Evolutionary conservation across 441 rosid genomes (phyloP).

Genomic region (Jatropha multifida): DNA sequence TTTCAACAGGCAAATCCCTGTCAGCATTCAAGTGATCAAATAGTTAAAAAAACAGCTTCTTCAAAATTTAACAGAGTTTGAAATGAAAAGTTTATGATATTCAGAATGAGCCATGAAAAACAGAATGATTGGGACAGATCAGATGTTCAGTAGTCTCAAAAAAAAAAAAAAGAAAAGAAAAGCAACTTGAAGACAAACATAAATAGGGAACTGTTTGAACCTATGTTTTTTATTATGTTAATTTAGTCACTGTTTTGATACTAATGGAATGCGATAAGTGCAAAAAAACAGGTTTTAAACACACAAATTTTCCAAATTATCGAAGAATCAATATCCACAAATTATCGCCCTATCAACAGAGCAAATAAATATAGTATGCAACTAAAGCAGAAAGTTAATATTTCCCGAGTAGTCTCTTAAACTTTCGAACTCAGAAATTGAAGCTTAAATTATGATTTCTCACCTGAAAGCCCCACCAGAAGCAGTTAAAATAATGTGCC

Average conservation of each 20-base stretch:
- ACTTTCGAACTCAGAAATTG: constrained; percentile 14
- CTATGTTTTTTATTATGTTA: not conserved
- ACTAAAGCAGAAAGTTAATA: not conserved
- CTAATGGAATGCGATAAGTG: not conserved
- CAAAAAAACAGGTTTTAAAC: not conserved
- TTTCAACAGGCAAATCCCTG: constrained; percentile 91
- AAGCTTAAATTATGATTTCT: constrained; percentile 26
- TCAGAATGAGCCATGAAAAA: not conserved
- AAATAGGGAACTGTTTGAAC: not conserved
- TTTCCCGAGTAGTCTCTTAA: not conserved
- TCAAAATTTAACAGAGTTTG: not conserved
- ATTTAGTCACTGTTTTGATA: not conserved
- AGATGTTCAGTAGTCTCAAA: not conserved
- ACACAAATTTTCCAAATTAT: not conserved
- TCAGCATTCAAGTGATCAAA: constrained; percentile 23
- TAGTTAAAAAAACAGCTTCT: constrained; percentile 20
- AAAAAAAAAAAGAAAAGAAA: too few relatives aligned
- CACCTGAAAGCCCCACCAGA: constrained; percentile 99
- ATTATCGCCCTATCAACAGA: not conserved
- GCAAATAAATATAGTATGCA: not conserved
- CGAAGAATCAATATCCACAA: not conserved
- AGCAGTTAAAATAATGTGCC: constrained; percentile 85
- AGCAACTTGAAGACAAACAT: not conserved
- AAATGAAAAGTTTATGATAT: not conserved
- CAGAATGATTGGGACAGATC: not conserved